Conservation (phyloP, 176 grass and related monocot species). For the Musa schizocarpa region DNA sequence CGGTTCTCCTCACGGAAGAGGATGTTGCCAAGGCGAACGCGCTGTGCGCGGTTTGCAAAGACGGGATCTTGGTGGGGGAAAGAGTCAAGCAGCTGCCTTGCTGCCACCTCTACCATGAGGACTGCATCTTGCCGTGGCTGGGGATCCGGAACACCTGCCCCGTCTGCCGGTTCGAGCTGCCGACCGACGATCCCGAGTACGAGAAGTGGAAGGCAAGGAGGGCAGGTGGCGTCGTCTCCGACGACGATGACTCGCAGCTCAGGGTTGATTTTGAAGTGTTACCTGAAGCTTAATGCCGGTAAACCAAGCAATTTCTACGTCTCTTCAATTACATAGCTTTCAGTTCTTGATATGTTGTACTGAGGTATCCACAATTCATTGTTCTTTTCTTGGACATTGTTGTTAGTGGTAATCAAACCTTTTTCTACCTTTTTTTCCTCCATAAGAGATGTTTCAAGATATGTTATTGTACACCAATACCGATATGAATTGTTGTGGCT, state of each 20-base stretch:
- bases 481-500: conserved; percentile 1
- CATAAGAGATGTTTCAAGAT: neutral
- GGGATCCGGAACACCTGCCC: conserved; percentile 14
- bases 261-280: conserved; percentile 16
- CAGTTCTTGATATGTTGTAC: neutral
- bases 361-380: neutral
- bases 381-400: neutral
- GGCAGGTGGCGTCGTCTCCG: neutral
- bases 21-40: conserved; percentile 23
- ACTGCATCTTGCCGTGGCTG: conserved; percentile 21
- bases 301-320: neutral
- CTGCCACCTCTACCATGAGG: conserved; percentile 10
- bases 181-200: conserved; percentile 8
- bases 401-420: neutral
- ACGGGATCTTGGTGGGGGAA: conserved; percentile 7
- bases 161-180: conserved; percentile 11
- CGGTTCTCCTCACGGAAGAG: conserved; percentile 33
- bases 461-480: neutral
- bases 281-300: conserved; percentile 1
- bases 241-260: neutral
- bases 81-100: conserved; percentile 15
- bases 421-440: neutral
- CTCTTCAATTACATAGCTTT: neutral
- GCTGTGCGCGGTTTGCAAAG: conserved; percentile 81
- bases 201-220: conserved; percentile 11